Evolutionary conservation across 2,329 filamentous ascomycete genomes (phyloP), one percentile per base, ranked within the genome.

Genomic region (Plenodomus tracheiphilus): DNA sequence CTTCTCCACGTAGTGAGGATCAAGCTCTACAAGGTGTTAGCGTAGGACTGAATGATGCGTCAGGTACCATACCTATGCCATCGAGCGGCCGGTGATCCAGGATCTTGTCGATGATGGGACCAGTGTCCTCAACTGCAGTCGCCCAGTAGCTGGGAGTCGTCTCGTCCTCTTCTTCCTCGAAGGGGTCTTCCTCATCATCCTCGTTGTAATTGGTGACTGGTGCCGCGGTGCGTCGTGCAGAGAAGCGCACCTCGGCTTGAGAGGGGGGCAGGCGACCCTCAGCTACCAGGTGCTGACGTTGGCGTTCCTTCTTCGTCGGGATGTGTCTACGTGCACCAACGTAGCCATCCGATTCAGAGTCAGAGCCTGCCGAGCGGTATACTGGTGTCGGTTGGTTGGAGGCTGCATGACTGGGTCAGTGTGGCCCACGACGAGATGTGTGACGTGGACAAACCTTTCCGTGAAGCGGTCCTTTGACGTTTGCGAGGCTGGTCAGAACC

Each of bases 41-140:
- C 46, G 41, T 43, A 25, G 41, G 28, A 36, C n/a, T 16, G 5
- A 11, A 17, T 16, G 17, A 19, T 39, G 38, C 32, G 41, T 6
- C 21, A 8, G n/a, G 3, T 28, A 34, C 54, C 66, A 45, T 65
- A 75, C 75, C 73, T 51, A 62, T 64, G 36, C 81, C 89, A 28
- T 90, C 87, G 69, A 85, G 89, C 32, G 89, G 77, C 41, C 88
- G 85, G 72, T 97, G 92, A 57, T 95, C 89, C 45, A 99, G 83
- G 43, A 99, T 88, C 56, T 89, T 85, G 69, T 99, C 94, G 58
- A 99, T 91, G 61, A 91, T 91, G 16, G 91, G 90, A 3, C 86
- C 84, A 62, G 86, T 86, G 65, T 96, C 89, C 56, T 93, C 87
- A 32, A 84, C 82, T 47, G 85, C 83, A 41, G 81, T 81, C 34